Base-by-base conservation (phyloP, 768 basidiomycete genomes). In the Russula foetens region DNA sequence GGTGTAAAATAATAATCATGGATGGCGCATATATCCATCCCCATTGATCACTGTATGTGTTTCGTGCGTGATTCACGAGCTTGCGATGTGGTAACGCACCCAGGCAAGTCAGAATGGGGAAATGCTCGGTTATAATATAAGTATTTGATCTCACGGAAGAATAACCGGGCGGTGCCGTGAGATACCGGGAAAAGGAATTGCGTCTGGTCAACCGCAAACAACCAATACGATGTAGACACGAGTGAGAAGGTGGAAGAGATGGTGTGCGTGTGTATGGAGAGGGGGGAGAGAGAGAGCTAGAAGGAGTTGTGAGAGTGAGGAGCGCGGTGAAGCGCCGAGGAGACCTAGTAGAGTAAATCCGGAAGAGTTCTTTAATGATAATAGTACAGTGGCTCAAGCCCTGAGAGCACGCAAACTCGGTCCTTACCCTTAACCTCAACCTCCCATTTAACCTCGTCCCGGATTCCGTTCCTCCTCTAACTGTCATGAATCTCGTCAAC, bases 401-500 rank as follows among this genome's bases (percentile, higher is more conserved):
- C n/a, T n/a, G n/a, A 12, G 35, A 7, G 35, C 11, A 35, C 6
- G 35, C 4, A 8, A 38, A 26, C 26, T 28, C 45, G 45, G n/a
- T 33, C 28, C 21, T 43, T 50, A 43, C 60, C 54, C 59, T 52
- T 48, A 46, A 51, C 63, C 58, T 53, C 63, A 56, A 8, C 62
- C 53, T 26, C 1, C 31, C 39, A 35, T 33, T n/a, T 31, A 29
- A 24, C 26, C 41, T 38, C 50, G 52, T 38, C 47, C 58, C 58
- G 62, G 48, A 26, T 38, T 63, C 63, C 60, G 43, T 52, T n/a
- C 28, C 29, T n/a, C 51, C 45, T 28, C 38, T 2, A 24, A 1
- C 52, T 15, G 3, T 17, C 47, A 66, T 66, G 65, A 64, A 64
- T 50, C 38, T 66, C 41, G 49, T 62, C 55, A 67, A 67, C 26